Evolutionary conservation across 2,329 filamentous ascomycete species (phyloP).

Genomic region (Sclerotinia sclerotiorum): DNA sequence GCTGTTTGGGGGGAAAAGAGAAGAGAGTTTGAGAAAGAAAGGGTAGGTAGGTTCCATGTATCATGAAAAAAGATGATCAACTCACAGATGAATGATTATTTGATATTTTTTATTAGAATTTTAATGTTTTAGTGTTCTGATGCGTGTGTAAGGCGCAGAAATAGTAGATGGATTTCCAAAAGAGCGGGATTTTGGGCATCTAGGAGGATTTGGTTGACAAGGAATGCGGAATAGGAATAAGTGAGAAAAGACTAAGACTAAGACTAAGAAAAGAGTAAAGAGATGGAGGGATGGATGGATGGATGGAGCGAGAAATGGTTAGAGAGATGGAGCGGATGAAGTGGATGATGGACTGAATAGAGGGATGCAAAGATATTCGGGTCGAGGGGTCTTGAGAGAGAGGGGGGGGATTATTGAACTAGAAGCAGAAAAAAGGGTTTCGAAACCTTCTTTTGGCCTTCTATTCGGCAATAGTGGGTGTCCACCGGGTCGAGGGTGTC

Average conservation of each 20-base stretch:
- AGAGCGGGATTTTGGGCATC: not conserved
- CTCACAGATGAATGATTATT: not conserved
- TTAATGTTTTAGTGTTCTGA: not conserved
- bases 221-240: slow-evolving; percentile 18
- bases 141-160: not conserved
- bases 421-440: slow-evolving; percentile 11
- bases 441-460: slow-evolving; percentile 22
- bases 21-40: not conserved
- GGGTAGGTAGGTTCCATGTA: slow-evolving; percentile 7
- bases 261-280: not conserved
- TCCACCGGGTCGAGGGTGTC: not conserved
- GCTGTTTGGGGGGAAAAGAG: not conserved
- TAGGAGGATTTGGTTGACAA: slow-evolving; percentile 4
- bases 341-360: no score
- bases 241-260: not conserved
- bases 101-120: not conserved
- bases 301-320: not conserved
- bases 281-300: no score
- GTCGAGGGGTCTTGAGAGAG: not conserved
- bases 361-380: not conserved
- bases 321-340: no score
- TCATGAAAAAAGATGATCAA: not conserved
- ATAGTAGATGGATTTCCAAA: not conserved
- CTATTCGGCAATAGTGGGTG: slow-evolving; percentile 22
- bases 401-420: not conserved